Evolutionary conservation across 495 filamentous ascomycete genomes (phyloP).

Genomic region (Penicillium lagena): DNA sequence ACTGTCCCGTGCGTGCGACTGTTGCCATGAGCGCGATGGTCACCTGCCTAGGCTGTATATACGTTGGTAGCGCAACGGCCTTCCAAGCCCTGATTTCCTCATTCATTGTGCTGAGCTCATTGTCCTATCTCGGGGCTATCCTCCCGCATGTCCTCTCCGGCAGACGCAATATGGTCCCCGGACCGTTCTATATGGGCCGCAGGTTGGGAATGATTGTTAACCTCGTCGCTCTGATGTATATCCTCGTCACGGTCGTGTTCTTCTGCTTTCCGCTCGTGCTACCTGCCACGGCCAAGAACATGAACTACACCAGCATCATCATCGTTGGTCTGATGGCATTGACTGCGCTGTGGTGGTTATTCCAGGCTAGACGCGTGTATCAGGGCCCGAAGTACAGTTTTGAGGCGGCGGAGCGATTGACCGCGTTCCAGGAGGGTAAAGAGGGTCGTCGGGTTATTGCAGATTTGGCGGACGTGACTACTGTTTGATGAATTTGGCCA

Average conservation of each 20-base stretch:
- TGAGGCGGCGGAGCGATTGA: conserved; percentile 22
- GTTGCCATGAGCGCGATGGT: conserved; percentile 49
- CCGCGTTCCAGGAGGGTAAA: conserved; percentile 15
- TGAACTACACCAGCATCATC: conserved; percentile 67
- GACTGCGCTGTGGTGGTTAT: conserved; percentile 26
- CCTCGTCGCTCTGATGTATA: conserved; percentile 50
- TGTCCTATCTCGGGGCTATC: conserved; percentile 68
- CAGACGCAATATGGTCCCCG: conserved; percentile 55
- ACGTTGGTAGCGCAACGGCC: conserved; percentile 60
- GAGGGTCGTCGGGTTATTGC: conserved; percentile 19
- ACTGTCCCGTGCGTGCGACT: conserved; percentile 57
- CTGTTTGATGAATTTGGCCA: conserved; percentile 5
- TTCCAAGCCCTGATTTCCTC: conserved; percentile 67
- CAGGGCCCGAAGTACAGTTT: conserved; percentile 26
- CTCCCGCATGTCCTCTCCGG: conserved; percentile 59
- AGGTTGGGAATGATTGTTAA: conserved; percentile 52
- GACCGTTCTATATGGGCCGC: conserved; percentile 61
- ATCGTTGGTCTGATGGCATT: conserved; percentile 46
- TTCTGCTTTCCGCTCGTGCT: conserved; percentile 63
- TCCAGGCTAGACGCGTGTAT: conserved; percentile 19
- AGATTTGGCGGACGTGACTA: conserved; percentile 7
- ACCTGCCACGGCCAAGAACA: conserved; percentile 47
- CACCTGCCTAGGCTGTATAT: conserved; percentile 63
- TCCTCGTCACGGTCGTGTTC: conserved; percentile 58
- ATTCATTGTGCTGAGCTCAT: conserved; percentile 68